These are phyloP conservation scores for Ceratobasidium sp. DNA, from an alignment of 1,284 basidiomycete genomes.

Conservation along the genomic window DNA sequence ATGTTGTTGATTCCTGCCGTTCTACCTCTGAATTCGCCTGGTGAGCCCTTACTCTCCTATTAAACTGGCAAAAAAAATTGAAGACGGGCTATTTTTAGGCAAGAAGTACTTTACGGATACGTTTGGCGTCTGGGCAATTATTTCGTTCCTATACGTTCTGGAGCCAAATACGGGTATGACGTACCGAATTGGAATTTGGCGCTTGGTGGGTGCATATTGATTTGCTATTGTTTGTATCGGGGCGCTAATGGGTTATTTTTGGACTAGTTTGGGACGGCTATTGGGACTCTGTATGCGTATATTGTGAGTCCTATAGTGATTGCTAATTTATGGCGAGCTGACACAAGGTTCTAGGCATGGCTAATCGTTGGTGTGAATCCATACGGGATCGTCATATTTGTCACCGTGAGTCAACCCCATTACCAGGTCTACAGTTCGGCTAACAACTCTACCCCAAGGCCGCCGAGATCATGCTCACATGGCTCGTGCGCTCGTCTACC, in stretches of 20 bases:
- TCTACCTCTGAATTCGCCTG: slow-evolving; percentile 8
- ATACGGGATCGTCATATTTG: slow-evolving; percentile 61
- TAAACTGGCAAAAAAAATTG: too few species aligned
- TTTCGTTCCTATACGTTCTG: slow-evolving; percentile 37
- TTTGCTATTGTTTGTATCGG: too few species aligned
- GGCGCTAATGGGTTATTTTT: background rate
- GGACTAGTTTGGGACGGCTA: slow-evolving; percentile 27
- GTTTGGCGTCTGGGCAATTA: slow-evolving; percentile 40
- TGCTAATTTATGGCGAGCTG: background rate
- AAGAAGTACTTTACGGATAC: slow-evolving; percentile 11
- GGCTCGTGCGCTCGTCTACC: slow-evolving; percentile 61
- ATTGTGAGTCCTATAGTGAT: slow-evolving; percentile 12
- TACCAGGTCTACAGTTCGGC: background rate
- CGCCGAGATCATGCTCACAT: slow-evolving; percentile 65
- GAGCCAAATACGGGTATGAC: slow-evolving; percentile 39
- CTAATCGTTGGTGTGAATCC: slow-evolving; percentile 56
- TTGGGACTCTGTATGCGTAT: slow-evolving; percentile 34
- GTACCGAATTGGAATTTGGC: slow-evolving; percentile 37
- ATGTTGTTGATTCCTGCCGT: slow-evolving; percentile 33
- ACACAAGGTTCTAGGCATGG: slow-evolving; percentile 7
- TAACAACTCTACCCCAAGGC: too few species aligned
- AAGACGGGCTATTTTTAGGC: too few species aligned
- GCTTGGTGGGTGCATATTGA: slow-evolving; percentile 15
- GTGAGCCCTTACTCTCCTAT: background rate
- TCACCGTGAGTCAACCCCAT: slow-evolving; percentile 57